Percentiles rank a stretch among this genome's conserved stretches.
Evolutionary conservation across 2,329 filamentous ascomycete genomes (phyloP).

Genomic region (Huntiella abstrusa): DNA sequence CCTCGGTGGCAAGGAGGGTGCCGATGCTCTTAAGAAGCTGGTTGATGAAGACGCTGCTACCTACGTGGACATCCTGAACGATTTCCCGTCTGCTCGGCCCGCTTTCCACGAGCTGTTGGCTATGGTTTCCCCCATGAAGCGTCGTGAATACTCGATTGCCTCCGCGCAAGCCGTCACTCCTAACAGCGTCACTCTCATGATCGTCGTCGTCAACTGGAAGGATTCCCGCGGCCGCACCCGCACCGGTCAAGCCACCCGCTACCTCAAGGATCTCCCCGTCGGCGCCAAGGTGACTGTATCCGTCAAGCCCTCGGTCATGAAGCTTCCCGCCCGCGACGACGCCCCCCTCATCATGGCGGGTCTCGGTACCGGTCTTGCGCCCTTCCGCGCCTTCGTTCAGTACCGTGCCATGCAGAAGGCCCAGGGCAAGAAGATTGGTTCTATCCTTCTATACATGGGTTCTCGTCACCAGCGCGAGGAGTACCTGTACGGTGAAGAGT

Average conservation of each 20-base stretch:
- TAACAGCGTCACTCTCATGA: slow-evolving; percentile 78
- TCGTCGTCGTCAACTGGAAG: slow-evolving; percentile 92
- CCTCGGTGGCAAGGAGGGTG: slow-evolving; percentile 61
- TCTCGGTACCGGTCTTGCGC: slow-evolving; percentile 89
- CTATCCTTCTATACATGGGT: slow-evolving; percentile 89
- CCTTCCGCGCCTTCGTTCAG: slow-evolving; percentile 98
- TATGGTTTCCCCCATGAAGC: slow-evolving; percentile 82
- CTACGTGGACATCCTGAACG: slow-evolving; percentile 74
- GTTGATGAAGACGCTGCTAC: slow-evolving; percentile 81
- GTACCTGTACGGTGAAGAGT: slow-evolving; percentile 97
- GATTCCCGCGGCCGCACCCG: slow-evolving; percentile 74
- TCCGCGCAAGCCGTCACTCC: slow-evolving; percentile 91
- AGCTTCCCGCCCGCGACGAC: slow-evolving; percentile 71
- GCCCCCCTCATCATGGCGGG: slow-evolving; percentile 97
- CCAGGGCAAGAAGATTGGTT: slow-evolving; percentile 86
- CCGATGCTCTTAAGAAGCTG: slow-evolving; percentile 78
- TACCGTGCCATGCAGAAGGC: slow-evolving; percentile 96
- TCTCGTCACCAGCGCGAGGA: slow-evolving; percentile 95
- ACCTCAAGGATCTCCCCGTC: slow-evolving; percentile 56
- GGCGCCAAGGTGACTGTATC: slow-evolving; percentile 74
- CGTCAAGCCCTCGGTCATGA: slow-evolving; percentile 98
- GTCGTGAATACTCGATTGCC: slow-evolving; percentile 96
- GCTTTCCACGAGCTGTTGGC: slow-evolving; percentile 72
- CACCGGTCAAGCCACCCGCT: slow-evolving; percentile 83
- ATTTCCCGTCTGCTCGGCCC: slow-evolving; percentile 79